A percentile compares a stretch with the other conserved stretches of the same genome.
phyloP scores from a whole-genome alignment of 495 filamentous ascomycete species.

The Tuber umbilicatum region DNA sequence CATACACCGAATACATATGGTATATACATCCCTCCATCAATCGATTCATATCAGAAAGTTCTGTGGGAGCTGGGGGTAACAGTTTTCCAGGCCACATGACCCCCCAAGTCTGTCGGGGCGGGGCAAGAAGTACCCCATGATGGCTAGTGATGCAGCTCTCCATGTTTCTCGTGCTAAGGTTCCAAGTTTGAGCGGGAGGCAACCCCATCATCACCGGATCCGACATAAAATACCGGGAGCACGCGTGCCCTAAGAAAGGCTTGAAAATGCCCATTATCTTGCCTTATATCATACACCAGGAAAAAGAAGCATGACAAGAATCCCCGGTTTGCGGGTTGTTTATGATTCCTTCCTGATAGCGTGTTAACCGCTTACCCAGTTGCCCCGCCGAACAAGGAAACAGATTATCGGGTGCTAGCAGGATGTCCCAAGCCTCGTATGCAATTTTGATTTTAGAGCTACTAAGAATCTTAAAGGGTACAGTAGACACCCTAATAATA shows the following conservation, averaged over 20 bases:
- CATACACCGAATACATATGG: not conserved
- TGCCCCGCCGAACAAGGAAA: not conserved
- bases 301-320: not conserved
- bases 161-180: too few relatives aligned
- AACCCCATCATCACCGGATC: not conserved
- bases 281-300: not conserved
- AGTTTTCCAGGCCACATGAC: not conserved
- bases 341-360: not conserved
- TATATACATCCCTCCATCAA: not conserved
- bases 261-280: not conserved
- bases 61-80: not conserved
- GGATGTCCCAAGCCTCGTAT: not conserved
- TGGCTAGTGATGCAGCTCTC: not conserved
- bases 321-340: not conserved
- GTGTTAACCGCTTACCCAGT: not conserved
- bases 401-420: not conserved
- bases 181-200: not conserved
- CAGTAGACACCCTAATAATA: not conserved
- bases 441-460: not conserved
- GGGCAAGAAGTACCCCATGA: not conserved
- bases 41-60: not conserved
- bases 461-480: not conserved
- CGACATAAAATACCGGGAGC: not conserved
- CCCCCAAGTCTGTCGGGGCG: not conserved
- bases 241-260: not conserved